Percentiles rank a stretch among this genome's conserved stretches.
phyloP scores from a whole-genome alignment of 352 stramenopile genomes.

The Elongisporangium anandrum region DNA sequence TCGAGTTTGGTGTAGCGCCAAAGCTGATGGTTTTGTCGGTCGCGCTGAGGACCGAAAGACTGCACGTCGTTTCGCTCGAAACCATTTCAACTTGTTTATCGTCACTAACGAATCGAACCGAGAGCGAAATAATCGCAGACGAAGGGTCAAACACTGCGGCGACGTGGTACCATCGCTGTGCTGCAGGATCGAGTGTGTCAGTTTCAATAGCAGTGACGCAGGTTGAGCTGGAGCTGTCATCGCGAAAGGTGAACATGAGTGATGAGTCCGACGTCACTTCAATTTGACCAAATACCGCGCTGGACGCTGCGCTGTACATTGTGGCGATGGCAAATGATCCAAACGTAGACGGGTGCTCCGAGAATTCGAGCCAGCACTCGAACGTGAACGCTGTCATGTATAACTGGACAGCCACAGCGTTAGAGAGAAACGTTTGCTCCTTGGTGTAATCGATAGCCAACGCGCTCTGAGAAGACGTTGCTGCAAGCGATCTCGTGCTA shows the following conservation, averaged over 20 bases:
- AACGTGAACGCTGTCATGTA: conserved; percentile 55
- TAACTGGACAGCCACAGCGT: conserved; percentile 32
- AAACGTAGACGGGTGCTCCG: background rate
- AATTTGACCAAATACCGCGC: conserved; percentile 6
- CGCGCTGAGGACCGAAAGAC: conserved; percentile 31
- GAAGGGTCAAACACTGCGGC: conserved; percentile 48
- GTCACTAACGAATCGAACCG: conserved; percentile 17
- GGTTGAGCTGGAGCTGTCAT: background rate
- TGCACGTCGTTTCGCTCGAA: conserved; percentile 17
- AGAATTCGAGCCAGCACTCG: conserved; percentile 53
- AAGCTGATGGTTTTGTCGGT: conserved; percentile 29
- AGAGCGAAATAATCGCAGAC: conserved; percentile 34
- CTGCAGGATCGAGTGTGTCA: background rate
- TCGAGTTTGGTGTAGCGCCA: conserved; percentile 11
- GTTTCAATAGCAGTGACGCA: background rate
- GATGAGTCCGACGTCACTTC: background rate
- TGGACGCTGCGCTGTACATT: conserved; percentile 1
- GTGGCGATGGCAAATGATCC: conserved; percentile 8
- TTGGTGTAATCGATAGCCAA: conserved; percentile 38
- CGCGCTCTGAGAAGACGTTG: background rate
- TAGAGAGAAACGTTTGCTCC: conserved; percentile 56
- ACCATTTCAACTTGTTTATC: conserved; percentile 7
- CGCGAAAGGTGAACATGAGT: background rate
- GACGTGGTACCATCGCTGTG: conserved; percentile 42
- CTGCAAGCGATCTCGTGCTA: background rate